These are phyloP conservation scores for Pinus taeda DNA, from an alignment of 75 land plant genomes.

Conservation along the genomic window DNA sequence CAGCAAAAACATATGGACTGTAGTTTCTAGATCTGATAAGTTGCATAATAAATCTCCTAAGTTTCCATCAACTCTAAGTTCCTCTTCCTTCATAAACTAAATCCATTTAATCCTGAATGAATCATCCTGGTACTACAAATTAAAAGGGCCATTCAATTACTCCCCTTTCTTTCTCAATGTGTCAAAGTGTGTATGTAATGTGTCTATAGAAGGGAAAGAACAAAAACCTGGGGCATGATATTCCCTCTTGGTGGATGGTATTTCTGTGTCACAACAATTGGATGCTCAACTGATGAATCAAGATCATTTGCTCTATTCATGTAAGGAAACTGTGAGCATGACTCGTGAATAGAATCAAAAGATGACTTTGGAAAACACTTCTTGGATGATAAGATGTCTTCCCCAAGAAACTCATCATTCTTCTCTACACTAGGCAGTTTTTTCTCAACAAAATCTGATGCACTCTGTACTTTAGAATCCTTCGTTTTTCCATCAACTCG, in stretches of 20 bases:
- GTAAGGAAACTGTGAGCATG: background rate
- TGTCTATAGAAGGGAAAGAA: background rate
- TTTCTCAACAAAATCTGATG: background rate
- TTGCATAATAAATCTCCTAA: no score
- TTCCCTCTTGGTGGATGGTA: background rate
- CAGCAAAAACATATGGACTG: no score
- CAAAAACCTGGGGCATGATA: background rate
- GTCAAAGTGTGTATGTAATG: no score
- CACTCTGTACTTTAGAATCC: background rate
- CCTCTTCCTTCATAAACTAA: no score
- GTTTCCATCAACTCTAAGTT: no score
- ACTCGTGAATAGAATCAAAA: background rate
- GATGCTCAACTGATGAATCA: background rate
- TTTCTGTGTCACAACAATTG: background rate
- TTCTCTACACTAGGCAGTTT: background rate
- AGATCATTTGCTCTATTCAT: background rate
- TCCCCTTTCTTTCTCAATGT: no score
- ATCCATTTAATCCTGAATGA: no score
- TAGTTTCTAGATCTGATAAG: no score
- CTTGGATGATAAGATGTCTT: constrained; percentile 1
- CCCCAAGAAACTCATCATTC: background rate
- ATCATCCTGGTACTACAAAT: no score
- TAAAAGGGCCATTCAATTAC: no score
- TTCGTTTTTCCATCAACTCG: background rate
- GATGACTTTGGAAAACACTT: constrained; percentile 1